Evolutionary conservation across 192 early-diverging fungal species (phyloP).

Genomic region (Coemansia sp.): DNA sequence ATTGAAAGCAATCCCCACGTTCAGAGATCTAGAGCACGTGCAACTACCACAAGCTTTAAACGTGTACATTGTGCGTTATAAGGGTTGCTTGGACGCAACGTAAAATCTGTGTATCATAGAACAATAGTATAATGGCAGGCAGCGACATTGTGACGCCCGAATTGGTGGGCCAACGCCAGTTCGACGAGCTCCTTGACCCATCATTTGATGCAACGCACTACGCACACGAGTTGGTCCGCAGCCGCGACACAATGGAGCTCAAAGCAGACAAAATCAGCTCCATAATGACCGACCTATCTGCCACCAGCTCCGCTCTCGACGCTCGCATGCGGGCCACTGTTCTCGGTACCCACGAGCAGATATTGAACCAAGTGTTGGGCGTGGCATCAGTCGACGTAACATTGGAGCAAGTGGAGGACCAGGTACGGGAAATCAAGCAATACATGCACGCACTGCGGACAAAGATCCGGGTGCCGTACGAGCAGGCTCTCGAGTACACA

Average conservation of each 20-base stretch:
- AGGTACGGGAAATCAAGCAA: conserved; percentile 37
- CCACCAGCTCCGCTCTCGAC: neutral
- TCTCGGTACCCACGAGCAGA: neutral
- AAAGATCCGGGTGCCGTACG: conserved; percentile 36
- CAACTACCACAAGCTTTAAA: too few relatives aligned
- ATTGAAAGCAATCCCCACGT: too few relatives aligned
- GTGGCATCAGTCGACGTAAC: conserved; percentile 24
- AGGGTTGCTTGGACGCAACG: neutral
- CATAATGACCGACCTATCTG: neutral
- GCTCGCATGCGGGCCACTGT: neutral
- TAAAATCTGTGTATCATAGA: neutral
- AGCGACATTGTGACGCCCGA: neutral
- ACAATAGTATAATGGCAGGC: neutral
- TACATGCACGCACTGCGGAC: conserved; percentile 41
- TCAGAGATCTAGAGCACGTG: too few relatives aligned
- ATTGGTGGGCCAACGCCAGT: neutral
- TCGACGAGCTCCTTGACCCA: neutral
- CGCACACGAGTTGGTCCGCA: neutral
- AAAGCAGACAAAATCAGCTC: neutral
- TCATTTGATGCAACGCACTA: neutral
- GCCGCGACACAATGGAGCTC: neutral
- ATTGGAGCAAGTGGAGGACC: conserved; percentile 32
- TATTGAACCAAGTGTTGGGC: conserved; percentile 34
- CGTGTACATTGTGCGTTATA: too few relatives aligned
- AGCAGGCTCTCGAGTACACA: conserved; percentile 26